phyloP scores from a whole-genome alignment of 495 filamentous ascomycete genomes.

The Aspergillus sparsus region DNA sequence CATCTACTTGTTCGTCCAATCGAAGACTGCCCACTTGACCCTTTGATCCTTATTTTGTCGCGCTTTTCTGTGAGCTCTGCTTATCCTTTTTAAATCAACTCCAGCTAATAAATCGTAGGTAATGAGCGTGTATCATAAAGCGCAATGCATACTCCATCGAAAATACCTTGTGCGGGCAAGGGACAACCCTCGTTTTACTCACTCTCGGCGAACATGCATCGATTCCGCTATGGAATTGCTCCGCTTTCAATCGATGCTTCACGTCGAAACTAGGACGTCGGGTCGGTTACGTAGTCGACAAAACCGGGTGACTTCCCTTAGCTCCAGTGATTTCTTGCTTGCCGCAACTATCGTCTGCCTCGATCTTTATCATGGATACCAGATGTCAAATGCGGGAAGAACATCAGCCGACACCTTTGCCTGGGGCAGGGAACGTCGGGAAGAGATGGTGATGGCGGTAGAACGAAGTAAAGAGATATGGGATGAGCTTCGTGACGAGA shows the following conservation, averaged over 20 bases:
- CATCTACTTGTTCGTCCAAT: constrained; percentile 75
- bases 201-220: constrained; percentile 82
- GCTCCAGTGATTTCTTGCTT: constrained; percentile 81
- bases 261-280: constrained; percentile 69
- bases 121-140: constrained; percentile 89
- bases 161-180: constrained; percentile 77
- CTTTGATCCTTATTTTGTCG: constrained; percentile 79
- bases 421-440: constrained; percentile 68
- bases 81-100: background rate
- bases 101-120: constrained; percentile 42
- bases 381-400: constrained; percentile 39
- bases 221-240: constrained; percentile 83
- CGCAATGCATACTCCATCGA: constrained; percentile 83
- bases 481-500: constrained; percentile 70
- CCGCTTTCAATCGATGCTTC: constrained; percentile 70
- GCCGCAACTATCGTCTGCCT: constrained; percentile 85
- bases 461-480: constrained; percentile 76
- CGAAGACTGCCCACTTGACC: constrained; percentile 75
- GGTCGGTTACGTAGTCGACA: constrained; percentile 72
- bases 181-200: constrained; percentile 77
- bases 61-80: constrained; percentile 60
- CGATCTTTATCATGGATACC: constrained; percentile 62
- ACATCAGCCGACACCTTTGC: constrained; percentile 57
- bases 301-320: constrained; percentile 74
- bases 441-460: constrained; percentile 73